These are phyloP conservation scores for Hymenochaete sp. DNA, from an alignment of 1,284 basidiomycete species.

Conservation along the genomic window DNA sequence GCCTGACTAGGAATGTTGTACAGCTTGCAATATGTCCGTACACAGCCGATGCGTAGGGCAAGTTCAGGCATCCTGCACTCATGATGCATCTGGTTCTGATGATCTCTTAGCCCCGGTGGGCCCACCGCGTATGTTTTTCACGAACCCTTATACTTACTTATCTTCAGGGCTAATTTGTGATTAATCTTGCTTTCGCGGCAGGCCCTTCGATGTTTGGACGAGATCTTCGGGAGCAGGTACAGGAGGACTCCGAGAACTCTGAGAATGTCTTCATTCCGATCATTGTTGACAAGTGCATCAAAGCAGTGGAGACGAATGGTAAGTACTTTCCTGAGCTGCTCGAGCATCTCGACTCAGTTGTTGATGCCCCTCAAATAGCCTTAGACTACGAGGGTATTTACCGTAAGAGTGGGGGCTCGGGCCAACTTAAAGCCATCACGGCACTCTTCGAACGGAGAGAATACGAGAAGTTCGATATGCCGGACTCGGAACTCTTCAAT, in stretches of 20 bases:
- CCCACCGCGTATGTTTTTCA: slow-evolving; percentile 41
- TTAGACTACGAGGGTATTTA: slow-evolving; percentile 94
- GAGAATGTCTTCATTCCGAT: slow-evolving; percentile 60
- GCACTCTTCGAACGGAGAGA: slow-evolving; percentile 92
- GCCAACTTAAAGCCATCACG: slow-evolving; percentile 88
- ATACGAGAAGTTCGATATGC: slow-evolving; percentile 81
- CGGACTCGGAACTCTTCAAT: slow-evolving; percentile 85
- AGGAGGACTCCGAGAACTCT: slow-evolving; percentile 55
- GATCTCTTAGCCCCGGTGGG: slow-evolving; percentile 30
- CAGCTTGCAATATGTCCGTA: slow-evolving; percentile 64
- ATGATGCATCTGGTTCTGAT: slow-evolving; percentile 33
- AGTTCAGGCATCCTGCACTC: slow-evolving; percentile 50
- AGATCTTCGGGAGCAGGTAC: slow-evolving; percentile 77
- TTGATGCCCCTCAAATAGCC: slow-evolving; percentile 33
- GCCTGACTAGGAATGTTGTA: not conserved
- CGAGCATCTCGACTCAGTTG: not conserved
- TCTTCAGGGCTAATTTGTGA: slow-evolving; percentile 7
- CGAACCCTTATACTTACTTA: slow-evolving; percentile 1
- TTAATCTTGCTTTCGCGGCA: slow-evolving; percentile 25
- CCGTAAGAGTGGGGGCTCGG: slow-evolving; percentile 91
- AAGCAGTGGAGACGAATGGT: slow-evolving; percentile 84
- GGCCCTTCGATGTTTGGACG: slow-evolving; percentile 89
- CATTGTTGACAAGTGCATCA: slow-evolving; percentile 93
- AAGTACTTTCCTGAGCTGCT: slow-evolving; percentile 23
- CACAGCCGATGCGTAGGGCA: slow-evolving; percentile 65